Evolutionary conservation across 257 asterid genomes (phyloP).

Genomic region (Penstemon newberryi): DNA sequence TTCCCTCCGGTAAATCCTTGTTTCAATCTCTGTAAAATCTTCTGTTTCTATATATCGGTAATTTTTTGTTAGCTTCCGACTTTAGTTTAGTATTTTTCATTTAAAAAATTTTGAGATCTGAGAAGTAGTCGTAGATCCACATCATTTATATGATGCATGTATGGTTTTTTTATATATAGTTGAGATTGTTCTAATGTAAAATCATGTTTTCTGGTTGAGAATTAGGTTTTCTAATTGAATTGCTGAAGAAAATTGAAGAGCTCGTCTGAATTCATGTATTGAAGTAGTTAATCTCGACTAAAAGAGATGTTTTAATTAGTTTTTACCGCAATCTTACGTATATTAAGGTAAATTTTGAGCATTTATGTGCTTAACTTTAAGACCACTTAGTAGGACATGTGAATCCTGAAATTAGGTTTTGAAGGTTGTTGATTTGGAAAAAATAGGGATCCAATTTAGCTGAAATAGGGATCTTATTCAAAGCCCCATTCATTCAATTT

Average conservation of each 20-base stretch:
- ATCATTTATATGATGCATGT: constrained; percentile 9
- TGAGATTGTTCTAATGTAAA: constrained; percentile 20
- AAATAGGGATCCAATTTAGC: constrained; percentile 15
- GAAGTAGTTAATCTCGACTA: constrained; percentile 1
- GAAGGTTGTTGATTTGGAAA: background rate
- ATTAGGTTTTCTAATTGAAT: constrained; percentile 8
- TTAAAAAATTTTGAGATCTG: constrained; percentile 38
- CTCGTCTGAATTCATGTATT: background rate
- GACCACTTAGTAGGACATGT: background rate
- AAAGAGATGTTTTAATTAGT: constrained; percentile 6
- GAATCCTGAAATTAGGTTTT: background rate
- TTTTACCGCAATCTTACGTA: background rate
- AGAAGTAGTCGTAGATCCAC: constrained; percentile 36
- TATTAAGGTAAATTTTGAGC: background rate
- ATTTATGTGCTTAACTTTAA: constrained; percentile 4
- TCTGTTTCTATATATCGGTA: background rate
- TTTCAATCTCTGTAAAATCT: background rate
- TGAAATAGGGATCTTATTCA: constrained; percentile 3
- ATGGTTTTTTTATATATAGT: background rate
- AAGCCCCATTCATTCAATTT: constrained; percentile 14
- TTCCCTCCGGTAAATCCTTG: constrained; percentile 30
- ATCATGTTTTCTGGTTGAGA: background rate
- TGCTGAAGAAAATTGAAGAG: constrained; percentile 19
- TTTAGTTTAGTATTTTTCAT: background rate
- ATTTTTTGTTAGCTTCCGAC: background rate